phyloP scores from a whole-genome alignment of 495 filamentous ascomycete species.

The Tirmania nivea region DNA sequence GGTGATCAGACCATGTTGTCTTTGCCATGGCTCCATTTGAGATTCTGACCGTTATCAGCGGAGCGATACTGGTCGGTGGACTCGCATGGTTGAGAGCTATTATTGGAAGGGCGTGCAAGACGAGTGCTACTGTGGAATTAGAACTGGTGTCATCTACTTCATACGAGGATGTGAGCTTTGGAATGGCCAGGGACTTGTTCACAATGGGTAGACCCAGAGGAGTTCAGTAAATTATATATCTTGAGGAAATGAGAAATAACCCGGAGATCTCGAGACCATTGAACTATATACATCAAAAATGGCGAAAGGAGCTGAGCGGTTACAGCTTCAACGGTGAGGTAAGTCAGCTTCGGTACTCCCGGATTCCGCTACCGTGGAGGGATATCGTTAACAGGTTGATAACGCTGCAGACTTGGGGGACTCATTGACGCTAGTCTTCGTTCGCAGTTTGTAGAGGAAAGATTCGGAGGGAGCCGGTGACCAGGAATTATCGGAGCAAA shows the following conservation, averaged over 20 bases:
- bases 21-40: conserved; percentile 27
- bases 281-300: no score
- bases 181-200: conserved; percentile 17
- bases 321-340: no score
- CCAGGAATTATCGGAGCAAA: no score
- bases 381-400: no score
- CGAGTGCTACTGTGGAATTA: conserved; percentile 11
- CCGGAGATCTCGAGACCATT: no score
- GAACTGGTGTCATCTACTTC: conserved; percentile 20
- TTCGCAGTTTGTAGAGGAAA: no score
- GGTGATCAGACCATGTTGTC: background rate
- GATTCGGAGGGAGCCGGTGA: no score
- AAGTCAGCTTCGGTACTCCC: no score
- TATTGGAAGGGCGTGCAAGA: conserved; percentile 26
- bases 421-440: no score
- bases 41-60: conserved; percentile 32
- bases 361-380: no score
- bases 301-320: no score
- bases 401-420: no score
- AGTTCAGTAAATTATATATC: background rate
- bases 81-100: conserved; percentile 30
- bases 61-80: conserved; percentile 32
- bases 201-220: conserved; percentile 8
- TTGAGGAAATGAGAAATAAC: background rate
- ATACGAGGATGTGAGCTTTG: conserved; percentile 18